Conservation (phyloP, 2,329 filamentous ascomycete species). For the Paecilomyces sp. region DNA sequence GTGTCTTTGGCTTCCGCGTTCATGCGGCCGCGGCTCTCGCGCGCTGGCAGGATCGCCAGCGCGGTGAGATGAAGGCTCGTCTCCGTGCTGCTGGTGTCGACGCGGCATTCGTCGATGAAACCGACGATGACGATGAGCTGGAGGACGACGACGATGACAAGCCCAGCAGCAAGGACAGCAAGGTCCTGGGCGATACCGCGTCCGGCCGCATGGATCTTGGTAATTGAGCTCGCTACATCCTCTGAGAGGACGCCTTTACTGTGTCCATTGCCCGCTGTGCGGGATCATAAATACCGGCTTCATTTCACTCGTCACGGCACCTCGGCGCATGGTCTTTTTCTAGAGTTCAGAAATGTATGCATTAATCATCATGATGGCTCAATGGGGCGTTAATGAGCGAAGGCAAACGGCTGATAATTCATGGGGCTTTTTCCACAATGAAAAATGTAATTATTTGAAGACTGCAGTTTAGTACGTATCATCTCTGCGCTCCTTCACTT, state of each 20-base stretch:
- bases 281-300: not conserved
- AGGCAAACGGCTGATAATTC: not conserved
- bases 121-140: conserved; percentile 53
- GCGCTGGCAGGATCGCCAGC: conserved; percentile 79
- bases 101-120: conserved; percentile 67
- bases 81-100: conserved; percentile 64
- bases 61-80: conserved; percentile 74
- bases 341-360: not conserved
- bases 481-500: not conserved
- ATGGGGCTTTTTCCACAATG: not conserved
- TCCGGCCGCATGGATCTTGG: conserved; percentile 32
- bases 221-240: conserved; percentile 13
- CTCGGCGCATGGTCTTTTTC: not conserved
- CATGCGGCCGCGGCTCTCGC: conserved; percentile 82
- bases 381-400: not conserved
- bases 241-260: not conserved
- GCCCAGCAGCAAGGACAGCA: conserved; percentile 14
- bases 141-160: conserved; percentile 37
- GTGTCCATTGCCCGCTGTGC: conserved; percentile 1
- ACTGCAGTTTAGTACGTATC: not conserved
- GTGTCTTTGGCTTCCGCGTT: conserved; percentile 92
- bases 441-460: not conserved
- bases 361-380: not conserved
- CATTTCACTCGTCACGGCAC: not conserved
- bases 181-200: conserved; percentile 19